Conservation (phyloP, 2,329 filamentous ascomycete genomes). For the Biscogniauxia sp. region DNA sequence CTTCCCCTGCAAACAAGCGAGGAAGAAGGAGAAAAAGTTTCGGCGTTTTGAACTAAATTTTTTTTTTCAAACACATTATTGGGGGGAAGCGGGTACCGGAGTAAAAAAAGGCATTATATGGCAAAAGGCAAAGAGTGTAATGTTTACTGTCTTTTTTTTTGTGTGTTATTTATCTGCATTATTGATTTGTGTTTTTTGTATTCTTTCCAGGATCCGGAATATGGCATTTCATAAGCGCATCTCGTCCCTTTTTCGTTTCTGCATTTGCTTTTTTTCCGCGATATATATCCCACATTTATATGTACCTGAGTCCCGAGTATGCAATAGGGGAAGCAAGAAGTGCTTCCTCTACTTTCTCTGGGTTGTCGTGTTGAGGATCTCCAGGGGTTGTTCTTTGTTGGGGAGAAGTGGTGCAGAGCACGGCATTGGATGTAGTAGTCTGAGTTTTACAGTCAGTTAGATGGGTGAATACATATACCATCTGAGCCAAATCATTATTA, state of each 20-base stretch:
- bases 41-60: not conserved
- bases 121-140: not conserved
- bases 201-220: not conserved
- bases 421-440: not conserved
- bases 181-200: no score
- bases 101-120: not conserved
- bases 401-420: not conserved
- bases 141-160: not conserved
- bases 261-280: not conserved
- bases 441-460: not conserved
- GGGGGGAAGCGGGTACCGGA: not conserved
- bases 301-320: not conserved
- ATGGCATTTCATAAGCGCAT: not conserved
- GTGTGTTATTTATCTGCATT: no score
- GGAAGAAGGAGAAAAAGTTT: not conserved
- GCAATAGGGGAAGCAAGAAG: no score
- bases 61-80: no score
- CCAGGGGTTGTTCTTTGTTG: not conserved
- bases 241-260: not conserved
- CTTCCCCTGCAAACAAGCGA: not conserved
- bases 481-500: not conserved
- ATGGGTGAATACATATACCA: not conserved
- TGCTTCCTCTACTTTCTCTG: not conserved
- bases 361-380: not conserved
- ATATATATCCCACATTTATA: not conserved